These are phyloP conservation scores for Neurospora terricola DNA, from an alignment of 495 filamentous ascomycete genomes.

Conservation along the genomic window DNA sequence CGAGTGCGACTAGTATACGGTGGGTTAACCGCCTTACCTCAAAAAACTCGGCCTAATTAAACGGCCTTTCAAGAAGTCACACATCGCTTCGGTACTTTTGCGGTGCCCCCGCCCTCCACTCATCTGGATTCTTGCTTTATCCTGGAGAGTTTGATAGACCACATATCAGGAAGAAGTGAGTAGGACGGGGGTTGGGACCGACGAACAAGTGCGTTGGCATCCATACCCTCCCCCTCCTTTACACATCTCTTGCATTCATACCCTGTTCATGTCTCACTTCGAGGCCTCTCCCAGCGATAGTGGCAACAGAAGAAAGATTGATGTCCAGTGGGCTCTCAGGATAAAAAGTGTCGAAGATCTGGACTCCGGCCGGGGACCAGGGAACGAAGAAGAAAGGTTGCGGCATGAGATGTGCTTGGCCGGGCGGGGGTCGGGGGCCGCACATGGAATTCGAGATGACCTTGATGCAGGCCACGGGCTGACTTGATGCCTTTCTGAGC, in stretches of 20 bases:
- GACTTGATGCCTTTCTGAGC: neutral
- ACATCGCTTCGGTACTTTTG: neutral
- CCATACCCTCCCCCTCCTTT: neutral
- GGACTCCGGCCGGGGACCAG: neutral
- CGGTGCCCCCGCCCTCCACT: neutral
- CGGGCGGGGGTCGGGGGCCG: neutral
- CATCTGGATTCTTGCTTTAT: neutral
- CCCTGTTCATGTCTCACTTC: conserved; percentile 12
- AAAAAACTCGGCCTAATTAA: neutral
- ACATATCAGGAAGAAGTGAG: neutral
- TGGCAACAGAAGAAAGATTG: conserved; percentile 4
- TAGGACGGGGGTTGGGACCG: neutral
- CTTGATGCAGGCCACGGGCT: conserved; percentile 1
- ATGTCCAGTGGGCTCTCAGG: neutral
- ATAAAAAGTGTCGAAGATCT: neutral
- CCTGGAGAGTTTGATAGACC: neutral
- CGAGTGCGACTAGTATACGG: neutral
- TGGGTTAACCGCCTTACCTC: neutral
- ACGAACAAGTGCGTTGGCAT: neutral
- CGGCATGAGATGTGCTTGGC: neutral
- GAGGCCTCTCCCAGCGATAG: conserved; percentile 4
- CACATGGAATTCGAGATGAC: neutral
- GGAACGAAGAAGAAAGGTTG: neutral
- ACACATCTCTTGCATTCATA: conserved; percentile 3
- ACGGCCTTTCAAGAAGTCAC: neutral